These are phyloP conservation scores for Nigrospora sphaerica DNA, from an alignment of 2,329 filamentous ascomycete genomes.

Conservation along the genomic window DNA sequence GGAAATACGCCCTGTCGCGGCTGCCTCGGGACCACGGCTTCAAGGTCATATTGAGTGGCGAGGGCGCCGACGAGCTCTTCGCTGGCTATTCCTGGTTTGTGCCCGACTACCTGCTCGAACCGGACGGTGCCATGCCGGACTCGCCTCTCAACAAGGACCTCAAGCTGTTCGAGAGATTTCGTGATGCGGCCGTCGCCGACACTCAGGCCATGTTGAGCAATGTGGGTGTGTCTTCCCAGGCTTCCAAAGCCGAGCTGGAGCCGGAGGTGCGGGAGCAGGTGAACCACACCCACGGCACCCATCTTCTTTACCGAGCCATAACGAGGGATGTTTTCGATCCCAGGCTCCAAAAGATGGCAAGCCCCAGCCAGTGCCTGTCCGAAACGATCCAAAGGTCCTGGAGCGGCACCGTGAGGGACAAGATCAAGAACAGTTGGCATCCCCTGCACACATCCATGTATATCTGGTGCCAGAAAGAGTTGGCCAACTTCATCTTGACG, in stretches of 20 bases:
- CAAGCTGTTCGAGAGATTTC: conserved; percentile 2
- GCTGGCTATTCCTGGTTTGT: conserved; percentile 10
- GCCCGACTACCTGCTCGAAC: conserved; percentile 7
- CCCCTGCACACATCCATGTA: conserved; percentile 9
- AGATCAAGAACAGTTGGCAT: conserved; percentile 8
- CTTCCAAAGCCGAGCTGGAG: no score
- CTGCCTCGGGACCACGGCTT: conserved; percentile 32
- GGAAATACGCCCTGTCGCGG: conserved; percentile 35
- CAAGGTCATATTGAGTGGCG: conserved; percentile 17
- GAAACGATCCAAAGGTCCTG: background rate
- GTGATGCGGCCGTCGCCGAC: background rate
- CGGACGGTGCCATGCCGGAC: conserved; percentile 5
- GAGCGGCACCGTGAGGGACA: background rate
- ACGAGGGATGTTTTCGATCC: no score
- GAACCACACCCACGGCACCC: no score
- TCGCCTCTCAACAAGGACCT: conserved; percentile 1
- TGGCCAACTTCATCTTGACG: conserved; percentile 7
- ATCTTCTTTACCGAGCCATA: no score
- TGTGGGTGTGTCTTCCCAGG: no score
- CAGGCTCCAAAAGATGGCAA: no score
- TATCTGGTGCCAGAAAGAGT: conserved; percentile 7
- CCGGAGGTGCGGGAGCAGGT: no score
- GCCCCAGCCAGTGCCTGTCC: no score
- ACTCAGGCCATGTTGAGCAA: background rate
- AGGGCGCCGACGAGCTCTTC: conserved; percentile 11